Evolutionary conservation across 352 stramenopile species (phyloP), one percentile per base, ranked within the genome.

Genomic region (Hyaloperonospora brassicae): DNA sequence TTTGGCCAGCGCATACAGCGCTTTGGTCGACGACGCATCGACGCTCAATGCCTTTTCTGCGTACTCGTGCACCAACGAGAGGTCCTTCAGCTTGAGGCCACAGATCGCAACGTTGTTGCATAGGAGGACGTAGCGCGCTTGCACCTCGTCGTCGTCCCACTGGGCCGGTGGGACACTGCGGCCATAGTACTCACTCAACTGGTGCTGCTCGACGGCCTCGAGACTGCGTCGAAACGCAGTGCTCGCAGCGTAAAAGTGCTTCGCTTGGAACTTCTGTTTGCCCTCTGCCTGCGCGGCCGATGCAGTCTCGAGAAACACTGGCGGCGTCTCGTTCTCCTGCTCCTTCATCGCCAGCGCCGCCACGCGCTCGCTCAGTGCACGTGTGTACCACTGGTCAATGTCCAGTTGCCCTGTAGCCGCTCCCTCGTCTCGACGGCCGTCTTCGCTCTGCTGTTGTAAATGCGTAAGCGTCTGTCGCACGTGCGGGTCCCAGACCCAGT

Each of bases 101-200:
- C 83, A 93, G 27, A 93, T 70, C 1, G 83, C 80, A 5, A 89
- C 55, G 55, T 93, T 93, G 57, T 64, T 77, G 51, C 83, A 91
- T 11, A 87, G 61, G 47, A 64, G 87, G 34, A 89, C 79, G 42
- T 79, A 89, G 14, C 68, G 52, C 5, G 67, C 53, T 31, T 68
- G 58, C 53, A 76, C 17, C 5, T 61, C 62, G 38, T 47, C 7
- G 35, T 84, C 72, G 21, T 84, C 59, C 74, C 71, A 84, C 17
- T 84, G 56, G 0, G 36, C 13, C 2, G 61, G 48, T 23, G 73
- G 58, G 5, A 77, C 55, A 1, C 22, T 56, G 11, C 67, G 60
- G 1, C 66, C 76, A 35, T 84, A 81, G 27, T 82, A 76, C 21
- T 86, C 61, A 38, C 64, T 69, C 51, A 69, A 35, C 8, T 86